Base-by-base conservation (phyloP, 306 rosid species). In the Gastrolobium bilobum region DNA sequence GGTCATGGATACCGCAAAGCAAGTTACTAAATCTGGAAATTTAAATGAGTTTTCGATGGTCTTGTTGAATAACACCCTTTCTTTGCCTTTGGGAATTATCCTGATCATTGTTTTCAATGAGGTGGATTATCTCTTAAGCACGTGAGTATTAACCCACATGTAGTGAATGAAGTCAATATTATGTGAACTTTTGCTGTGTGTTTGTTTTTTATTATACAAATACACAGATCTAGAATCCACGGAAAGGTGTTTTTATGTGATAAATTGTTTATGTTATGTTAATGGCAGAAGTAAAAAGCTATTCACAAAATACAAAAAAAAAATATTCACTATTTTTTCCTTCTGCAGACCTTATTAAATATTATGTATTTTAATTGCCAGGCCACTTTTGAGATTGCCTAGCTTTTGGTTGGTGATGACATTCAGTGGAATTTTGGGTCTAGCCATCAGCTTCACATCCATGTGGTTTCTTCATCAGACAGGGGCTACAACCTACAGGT, bases 391-490 rank as follows among this genome's bases (percentile, higher is more conserved):
- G 87, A 91, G 94, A 78, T 81, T 88, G 78, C 94, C 97, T 20
- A 83, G 85, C 85, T 93, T 96, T 91, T 96, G 99, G 99, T 10
- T 90, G 82, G 99, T 96, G 75, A 87, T 91, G 79, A 93, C 99
- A 8, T 84, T 90, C 13, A 96, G 99, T 70, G 99, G 99, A 72
- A 59, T 91, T 87, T 83, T 93, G 88, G 99, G 99, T 70, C 90
- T 96, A 68, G 98, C 93, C 37, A 96, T 96, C 83, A 93, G 98
- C 88, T 96, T 96, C 88, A 89, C 99, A n/a, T 96, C 99, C 26
- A 91, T 96, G 99, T 93, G 99, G 99, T 96, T 96, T 90, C 98
- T 93, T 88, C 98, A 90, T 86, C 97, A 96, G 83, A 96, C 99
- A 6, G 91, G 99, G 67, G 99, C 99, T 59, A 93, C 99, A 53